phyloP scores from a whole-genome alignment of 768 basidiomycete genomes.

The Royoungia palumana region DNA sequence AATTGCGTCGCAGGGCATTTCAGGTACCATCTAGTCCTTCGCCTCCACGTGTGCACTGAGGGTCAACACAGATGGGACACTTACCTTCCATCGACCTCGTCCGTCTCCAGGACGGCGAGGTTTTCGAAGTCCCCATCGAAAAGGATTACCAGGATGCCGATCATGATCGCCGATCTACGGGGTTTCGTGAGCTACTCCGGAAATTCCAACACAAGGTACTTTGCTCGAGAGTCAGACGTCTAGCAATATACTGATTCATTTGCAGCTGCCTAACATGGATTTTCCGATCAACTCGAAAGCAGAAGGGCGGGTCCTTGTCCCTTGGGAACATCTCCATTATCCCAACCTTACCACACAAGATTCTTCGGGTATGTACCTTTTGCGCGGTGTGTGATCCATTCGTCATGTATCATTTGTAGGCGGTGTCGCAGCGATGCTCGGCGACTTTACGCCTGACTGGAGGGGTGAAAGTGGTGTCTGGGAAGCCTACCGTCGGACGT shows the following conservation, averaged over 20 bases:
- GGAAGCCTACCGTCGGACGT: conserved; percentile 94
- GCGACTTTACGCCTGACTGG: conserved; percentile 82
- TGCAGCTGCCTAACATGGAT: conserved; percentile 88
- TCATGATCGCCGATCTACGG: conserved; percentile 72
- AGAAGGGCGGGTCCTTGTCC: conserved; percentile 89
- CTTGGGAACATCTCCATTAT: conserved; percentile 81
- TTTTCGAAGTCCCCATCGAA: conserved; percentile 55
- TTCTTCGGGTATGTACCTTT: conserved; percentile 27
- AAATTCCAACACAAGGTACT: conserved; percentile 63
- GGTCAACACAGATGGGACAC: conserved; percentile 54
- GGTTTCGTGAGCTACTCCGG: conserved; percentile 72
- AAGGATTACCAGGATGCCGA: conserved; percentile 58
- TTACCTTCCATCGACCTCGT: conserved; percentile 86
- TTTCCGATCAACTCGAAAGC: conserved; percentile 92
- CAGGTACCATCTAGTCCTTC: conserved; percentile 40
- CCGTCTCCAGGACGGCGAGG: conserved; percentile 62
- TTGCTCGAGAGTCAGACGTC: not conserved
- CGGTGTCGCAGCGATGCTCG: conserved; percentile 56
- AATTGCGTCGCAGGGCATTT: conserved; percentile 60
- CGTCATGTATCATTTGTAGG: conserved; percentile 26
- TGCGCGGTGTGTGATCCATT: not conserved
- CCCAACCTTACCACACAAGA: conserved; percentile 61
- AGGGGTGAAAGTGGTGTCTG: conserved; percentile 78
- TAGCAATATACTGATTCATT: not conserved
- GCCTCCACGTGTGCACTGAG: not conserved